Base-by-base conservation (phyloP, 2,329 filamentous ascomycete genomes). In the Alternaria viburni region DNA sequence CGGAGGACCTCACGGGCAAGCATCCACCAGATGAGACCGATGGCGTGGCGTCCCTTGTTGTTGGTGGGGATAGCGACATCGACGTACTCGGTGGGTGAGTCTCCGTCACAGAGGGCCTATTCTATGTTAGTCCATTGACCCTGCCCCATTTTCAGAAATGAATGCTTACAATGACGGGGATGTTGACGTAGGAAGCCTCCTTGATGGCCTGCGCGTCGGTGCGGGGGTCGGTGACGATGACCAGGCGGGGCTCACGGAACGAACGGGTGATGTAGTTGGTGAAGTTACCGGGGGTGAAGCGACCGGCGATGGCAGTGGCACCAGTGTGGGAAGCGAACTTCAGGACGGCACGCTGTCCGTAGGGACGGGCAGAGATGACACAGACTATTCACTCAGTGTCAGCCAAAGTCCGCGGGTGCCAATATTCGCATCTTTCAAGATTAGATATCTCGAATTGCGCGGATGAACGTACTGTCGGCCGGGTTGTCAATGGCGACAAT, bases 241-340 rank as follows among this genome's bases (percentile, higher is more conserved):
- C 98, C 82, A 99, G 89, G 85, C 96, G 96, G 82, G 96, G 96
- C 89, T 99, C 96, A 91, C 97, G 97, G 93, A 99, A 99, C 74
- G 96, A 98, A 82, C 96, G 95, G 85, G 96, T 99, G 91, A 99
- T 99, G 92, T 99, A 99, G 91, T 99, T 99, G 89, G 96, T 99
- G 91, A 99, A 99, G 86, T 95, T 97, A 92, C 96, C 96, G 83
- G 96, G 96, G 82, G 96, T 99, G 92, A 99, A 99, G 84, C 96
- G 96, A 87, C 96, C 96, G 81, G 96, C 96, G 81, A 99, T 99
- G 84, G 96, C 92, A 81, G 93, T 92, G 81, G 96, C 94, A 83
- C 96, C 96, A 75, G 96, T 99, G 91, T 99, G 96, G 73, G 93
- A 88, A 80, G 96, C 96, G 88, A 99, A 99, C 91, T 99, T 99